Evolutionary conservation across 1,284 basidiomycete species (phyloP).

Genomic region (Ustilago shanxiensis): DNA sequence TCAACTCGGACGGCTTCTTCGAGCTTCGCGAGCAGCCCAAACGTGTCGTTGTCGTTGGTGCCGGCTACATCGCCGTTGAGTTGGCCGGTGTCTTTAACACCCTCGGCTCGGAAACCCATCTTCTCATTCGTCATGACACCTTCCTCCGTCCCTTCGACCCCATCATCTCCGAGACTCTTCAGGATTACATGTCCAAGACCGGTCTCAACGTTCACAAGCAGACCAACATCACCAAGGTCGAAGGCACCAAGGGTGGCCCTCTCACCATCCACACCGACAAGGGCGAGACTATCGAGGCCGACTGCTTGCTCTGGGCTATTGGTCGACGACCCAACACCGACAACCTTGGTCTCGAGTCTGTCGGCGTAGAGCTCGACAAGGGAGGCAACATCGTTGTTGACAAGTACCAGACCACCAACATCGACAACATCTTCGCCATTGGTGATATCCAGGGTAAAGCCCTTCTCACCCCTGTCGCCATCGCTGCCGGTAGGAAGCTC

Average conservation of each 20-base stretch:
- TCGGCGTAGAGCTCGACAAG: constrained; percentile 81
- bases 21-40: constrained; percentile 89
- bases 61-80: constrained; percentile 97
- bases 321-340: constrained; percentile 87
- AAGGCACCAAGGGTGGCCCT: constrained; percentile 72
- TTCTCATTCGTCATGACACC: constrained; percentile 88
- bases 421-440: constrained; percentile 82
- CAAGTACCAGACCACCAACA: constrained; percentile 82
- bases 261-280: constrained; percentile 70
- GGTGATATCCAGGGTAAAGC: constrained; percentile 94
- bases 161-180: constrained; percentile 84
- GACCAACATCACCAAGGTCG: constrained; percentile 82
- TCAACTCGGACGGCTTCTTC: constrained; percentile 96
- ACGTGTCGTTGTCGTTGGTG: constrained; percentile 92
- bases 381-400: constrained; percentile 88
- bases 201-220: constrained; percentile 88
- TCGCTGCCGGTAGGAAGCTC: constrained; percentile 90
- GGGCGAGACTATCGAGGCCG: constrained; percentile 85
- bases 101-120: constrained; percentile 80
- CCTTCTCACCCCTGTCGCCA: constrained; percentile 95
- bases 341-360: constrained; percentile 81
- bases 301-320: constrained; percentile 92
- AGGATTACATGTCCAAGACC: constrained; percentile 93
- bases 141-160: constrained; percentile 95
- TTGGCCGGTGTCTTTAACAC: constrained; percentile 69